Evolutionary conservation across 495 filamentous ascomycete species (phyloP), one percentile per base, ranked within the genome.

Genomic region (Aspergillus nanangensis): DNA sequence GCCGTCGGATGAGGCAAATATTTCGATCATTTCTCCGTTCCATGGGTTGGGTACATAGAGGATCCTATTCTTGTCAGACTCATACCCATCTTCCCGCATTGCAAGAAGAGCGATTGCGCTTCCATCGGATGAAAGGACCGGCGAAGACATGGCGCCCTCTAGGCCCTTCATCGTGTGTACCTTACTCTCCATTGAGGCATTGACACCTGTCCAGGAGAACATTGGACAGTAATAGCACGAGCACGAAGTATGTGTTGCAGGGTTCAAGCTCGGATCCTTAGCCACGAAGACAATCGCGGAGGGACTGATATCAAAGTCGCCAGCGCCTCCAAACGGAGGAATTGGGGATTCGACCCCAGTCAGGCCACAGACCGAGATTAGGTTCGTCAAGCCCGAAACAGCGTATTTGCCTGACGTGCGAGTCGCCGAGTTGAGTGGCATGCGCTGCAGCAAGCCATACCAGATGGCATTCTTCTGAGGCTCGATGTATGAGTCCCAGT

Each of bases 61-160:
- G 3, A 95, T 75, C 3, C 87, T 75, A 38, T 90, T 86, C 63
- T 88, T 87, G 69, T 96, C 92, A 8, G 84, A 84, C 66, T 97
- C 92, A 58, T 97, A 96, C 18, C 89, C 88, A 52, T 85, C 80
- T 48, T 81, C 70, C 19, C 76, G 72, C 87, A 91, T 91, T 24
- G 83, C 77, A 33, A 90, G 79, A 50, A 96, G 90, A n/a, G 83
- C 91, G 8, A 90, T 77, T 37, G 75, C 76, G 39, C 72, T 76
- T 1, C 87, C 89, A 54, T 84, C 77, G 14, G 85, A 81, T 2
- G 87, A 88, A 49, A 95, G 86, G 4, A 82, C 78, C 1, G 92
- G 92, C 5, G 74, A 79, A 0, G 82, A 76, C 56, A 83, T 80
- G 44, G 93, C 92, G 0, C 92, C 92, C 45, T 84, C 73, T 2